Evolutionary conservation across 768 basidiomycete genomes (phyloP), one percentile per base, ranked within the genome.

Genomic region (Phanerodontia chrysosporium): DNA sequence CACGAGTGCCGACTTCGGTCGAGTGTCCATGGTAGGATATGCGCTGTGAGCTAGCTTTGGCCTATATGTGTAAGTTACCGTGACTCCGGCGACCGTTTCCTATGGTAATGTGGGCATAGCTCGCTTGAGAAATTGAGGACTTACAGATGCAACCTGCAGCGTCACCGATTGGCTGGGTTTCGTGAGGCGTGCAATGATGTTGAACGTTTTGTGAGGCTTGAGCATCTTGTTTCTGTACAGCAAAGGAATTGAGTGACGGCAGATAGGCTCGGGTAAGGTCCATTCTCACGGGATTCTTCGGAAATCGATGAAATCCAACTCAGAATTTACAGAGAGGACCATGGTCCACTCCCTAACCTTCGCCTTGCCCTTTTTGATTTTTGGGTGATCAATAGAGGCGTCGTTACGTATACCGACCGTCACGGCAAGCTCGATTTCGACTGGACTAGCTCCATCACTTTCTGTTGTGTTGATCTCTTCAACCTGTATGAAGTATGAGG

Each of bases 11-110:
- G 79, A 82, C 59, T 79, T 72, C n/a, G 91, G 90, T 21, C 87
- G 83, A 18, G 92, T 93, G 64, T 88, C 75, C 57, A 78, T 67
- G n/a, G 80, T 83, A 2, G 89, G 91, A 70, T 83, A 94, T 60
- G 82, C 78, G 28, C 69, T 73, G 10, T 81, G 66, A 13, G 77
- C 62, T 45, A 92, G 60, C 14, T 72, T 72, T 16, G 90, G 89
- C 65, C 81, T 85, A 67, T 87, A 86, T 0, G 76, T 73, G 32
- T 76, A 69, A 7, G 76, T 72, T 12, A 83, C 72, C 0, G 79
- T 73, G 9, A 88, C 73, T 6, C 93, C 93, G 24, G 91, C 92
- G 25, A 86, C 75, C 30, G 78, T 80, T 72, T 95, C 93, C 89
- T 94, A 49, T 24, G 45, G 18, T n/a, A 9, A 14, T 32, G 55